phyloP scores from a whole-genome alignment of 805 yeast species.

The Zygosaccharomyces pseudorouxii region DNA sequence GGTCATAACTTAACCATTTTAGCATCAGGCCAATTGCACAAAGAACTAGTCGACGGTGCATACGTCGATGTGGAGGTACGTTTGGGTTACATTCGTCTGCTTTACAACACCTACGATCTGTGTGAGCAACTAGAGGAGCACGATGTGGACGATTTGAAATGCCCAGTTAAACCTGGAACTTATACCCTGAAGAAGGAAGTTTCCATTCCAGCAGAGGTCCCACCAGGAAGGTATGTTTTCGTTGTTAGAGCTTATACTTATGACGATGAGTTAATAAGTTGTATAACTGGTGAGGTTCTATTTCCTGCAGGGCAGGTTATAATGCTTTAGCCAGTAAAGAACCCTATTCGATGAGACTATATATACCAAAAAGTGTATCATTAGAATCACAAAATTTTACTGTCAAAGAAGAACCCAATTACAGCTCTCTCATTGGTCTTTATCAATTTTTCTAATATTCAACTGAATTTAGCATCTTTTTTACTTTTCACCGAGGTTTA shows the following conservation, averaged over 20 bases:
- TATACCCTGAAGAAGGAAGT: conserved; percentile 66
- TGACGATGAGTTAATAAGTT: conserved; percentile 76
- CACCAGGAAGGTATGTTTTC: conserved; percentile 89
- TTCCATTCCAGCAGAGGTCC: conserved; percentile 85
- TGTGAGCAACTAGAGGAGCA: conserved; percentile 85
- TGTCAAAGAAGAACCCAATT: neutral
- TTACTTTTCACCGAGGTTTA: neutral
- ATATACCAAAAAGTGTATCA: neutral
- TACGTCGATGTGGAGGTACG: conserved; percentile 92
- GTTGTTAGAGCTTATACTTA: conserved; percentile 85
- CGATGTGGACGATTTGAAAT: conserved; percentile 53
- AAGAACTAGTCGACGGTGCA: conserved; percentile 72
- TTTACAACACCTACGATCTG: conserved; percentile 86
- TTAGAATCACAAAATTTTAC: neutral
- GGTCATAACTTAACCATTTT: conserved; percentile 78
- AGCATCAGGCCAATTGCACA: conserved; percentile 62
- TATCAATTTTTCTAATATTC: neutral
- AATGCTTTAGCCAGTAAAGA: neutral
- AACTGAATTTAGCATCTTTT: neutral
- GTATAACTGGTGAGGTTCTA: conserved; percentile 68
- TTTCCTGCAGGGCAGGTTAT: conserved; percentile 29
- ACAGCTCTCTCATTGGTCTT: neutral
- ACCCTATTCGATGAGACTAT: neutral
- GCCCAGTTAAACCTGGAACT: conserved; percentile 74
- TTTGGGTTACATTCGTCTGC: conserved; percentile 83